phyloP scores from a whole-genome alignment of 305 asterid genomes.

The Withania somnifera region DNA sequence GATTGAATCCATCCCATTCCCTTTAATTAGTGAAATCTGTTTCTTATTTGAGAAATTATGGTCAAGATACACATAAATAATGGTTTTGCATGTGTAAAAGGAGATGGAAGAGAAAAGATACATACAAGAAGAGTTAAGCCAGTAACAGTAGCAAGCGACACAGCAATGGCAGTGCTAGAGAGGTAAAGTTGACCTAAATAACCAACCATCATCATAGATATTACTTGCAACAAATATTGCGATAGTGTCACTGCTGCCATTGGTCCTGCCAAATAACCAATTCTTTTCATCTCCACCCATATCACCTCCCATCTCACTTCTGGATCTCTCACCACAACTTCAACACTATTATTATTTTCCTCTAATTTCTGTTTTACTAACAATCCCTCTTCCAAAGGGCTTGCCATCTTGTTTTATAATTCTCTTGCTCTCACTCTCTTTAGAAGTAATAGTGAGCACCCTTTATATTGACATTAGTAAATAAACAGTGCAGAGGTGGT shows the following conservation, averaged over 20 bases:
- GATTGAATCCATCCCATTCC: too few species aligned
- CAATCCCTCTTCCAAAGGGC: constrained; percentile 13
- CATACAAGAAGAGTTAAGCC: constrained; percentile 43
- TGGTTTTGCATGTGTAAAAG: not conserved
- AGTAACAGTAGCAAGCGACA: constrained; percentile 42
- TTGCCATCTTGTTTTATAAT: not conserved
- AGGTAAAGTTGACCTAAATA: constrained; percentile 48
- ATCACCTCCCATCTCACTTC: constrained; percentile 18
- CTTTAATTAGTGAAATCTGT: too few species aligned
- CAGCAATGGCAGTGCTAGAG: constrained; percentile 46
- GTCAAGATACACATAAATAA: not conserved
- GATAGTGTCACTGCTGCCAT: constrained; percentile 50
- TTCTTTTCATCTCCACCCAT: constrained; percentile 31
- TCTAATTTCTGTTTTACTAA: not conserved
- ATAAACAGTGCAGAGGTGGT: not conserved
- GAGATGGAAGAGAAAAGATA: not conserved
- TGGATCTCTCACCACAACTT: not conserved
- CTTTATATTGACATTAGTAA: not conserved
- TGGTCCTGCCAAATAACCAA: constrained; percentile 48
- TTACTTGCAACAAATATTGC: constrained; percentile 26
- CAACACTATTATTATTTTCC: not conserved
- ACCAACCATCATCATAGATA: constrained; percentile 53
- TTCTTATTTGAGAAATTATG: too few species aligned
- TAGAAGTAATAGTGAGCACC: not conserved
- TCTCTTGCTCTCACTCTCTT: not conserved